Base-by-base conservation (phyloP, 192 early-diverging fungal genomes). In the Pilobolus umbonatus region DNA sequence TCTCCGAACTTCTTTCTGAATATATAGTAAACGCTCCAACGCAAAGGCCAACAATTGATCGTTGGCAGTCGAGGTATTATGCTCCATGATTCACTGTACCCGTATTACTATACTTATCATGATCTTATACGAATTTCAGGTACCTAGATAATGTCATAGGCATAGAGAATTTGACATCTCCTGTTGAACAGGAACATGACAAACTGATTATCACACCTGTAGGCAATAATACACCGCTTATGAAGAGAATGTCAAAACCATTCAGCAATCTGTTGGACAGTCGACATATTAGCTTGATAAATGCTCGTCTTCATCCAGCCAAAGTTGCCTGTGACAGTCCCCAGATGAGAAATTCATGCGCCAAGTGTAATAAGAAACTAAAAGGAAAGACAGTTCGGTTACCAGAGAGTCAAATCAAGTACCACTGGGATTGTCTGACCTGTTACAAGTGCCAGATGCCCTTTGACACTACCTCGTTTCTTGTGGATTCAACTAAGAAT, bases 51-150 rank as follows among this genome's bases (percentile, higher is more conserved):
- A 39, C 49, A 19, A 36, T 55, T 21, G 64, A 65, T 36, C 55
- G 64, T 14, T 65, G 64, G 64, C 55, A 65, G 24, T 53, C 64
- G 25, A 65, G 64, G 64, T 65, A 50, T 11, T 15, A 39, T 24
- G 15, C 5, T 28, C 10, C 0, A 22, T 40, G 21, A 60, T 30
- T 10, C 3, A 22, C 10, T 8, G 28, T 14, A 15, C 0, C 43
- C 24, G 35, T 59, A 34, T 42, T 28, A 43, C 11, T 25, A 14
- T 35, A 39, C 11, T 50, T 26, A 29, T 35, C 12, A 4, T 19
- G 14, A 49, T 36, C 11, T 26, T 25, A 39, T 54, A 14, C 12
- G 19, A 39, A 21, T 4, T 12, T 31, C 35, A 59, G 57, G 22
- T 59, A 59, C 29, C 19, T 59, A 45, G 57, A 45, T 5, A 59